phyloP scores from a whole-genome alignment of 2,329 filamentous ascomycete genomes.

The Xylaria sp. region DNA sequence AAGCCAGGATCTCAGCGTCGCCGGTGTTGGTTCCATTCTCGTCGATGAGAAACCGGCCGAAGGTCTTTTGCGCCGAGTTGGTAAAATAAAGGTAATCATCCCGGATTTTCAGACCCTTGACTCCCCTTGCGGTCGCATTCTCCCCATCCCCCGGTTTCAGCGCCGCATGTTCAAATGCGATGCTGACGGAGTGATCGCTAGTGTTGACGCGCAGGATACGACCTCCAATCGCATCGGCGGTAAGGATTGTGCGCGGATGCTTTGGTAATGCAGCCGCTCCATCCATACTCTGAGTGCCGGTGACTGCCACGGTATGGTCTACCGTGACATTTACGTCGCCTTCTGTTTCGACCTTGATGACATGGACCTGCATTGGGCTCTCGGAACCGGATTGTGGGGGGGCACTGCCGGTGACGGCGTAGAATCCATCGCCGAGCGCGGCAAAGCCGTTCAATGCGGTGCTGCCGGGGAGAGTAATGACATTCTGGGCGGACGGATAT shows the following conservation, averaged over 20 bases:
- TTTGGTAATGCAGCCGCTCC: constrained; percentile 38
- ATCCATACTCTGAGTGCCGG: constrained; percentile 31
- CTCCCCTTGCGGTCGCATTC: constrained; percentile 25
- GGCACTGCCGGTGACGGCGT: constrained; percentile 34
- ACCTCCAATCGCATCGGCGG: constrained; percentile 35
- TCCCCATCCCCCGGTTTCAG: constrained; percentile 17
- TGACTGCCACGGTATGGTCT: constrained; percentile 33
- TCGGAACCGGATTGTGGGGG: constrained; percentile 28
- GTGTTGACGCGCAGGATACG: constrained; percentile 39
- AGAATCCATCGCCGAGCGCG: constrained; percentile 31
- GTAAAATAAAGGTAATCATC: constrained; percentile 40
- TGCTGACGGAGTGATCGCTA: constrained; percentile 14
- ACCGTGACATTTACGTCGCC: constrained; percentile 28
- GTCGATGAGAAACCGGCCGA: constrained; percentile 33
- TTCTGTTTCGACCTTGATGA: constrained; percentile 34
- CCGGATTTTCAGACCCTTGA: constrained; percentile 35
- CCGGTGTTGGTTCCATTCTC: constrained; percentile 31
- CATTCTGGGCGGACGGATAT: constrained; percentile 28
- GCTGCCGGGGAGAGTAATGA: constrained; percentile 28
- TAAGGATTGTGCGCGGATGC: constrained; percentile 33
- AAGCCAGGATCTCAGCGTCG: constrained; percentile 35
- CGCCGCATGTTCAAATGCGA: constrained; percentile 31
- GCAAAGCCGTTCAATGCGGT: constrained; percentile 31
- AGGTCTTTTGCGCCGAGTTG: constrained; percentile 37
- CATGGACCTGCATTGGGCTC: constrained; percentile 29